phyloP scores from a whole-genome alignment of 1,139 yeast genomes.

The Diutina siamensis region DNA sequence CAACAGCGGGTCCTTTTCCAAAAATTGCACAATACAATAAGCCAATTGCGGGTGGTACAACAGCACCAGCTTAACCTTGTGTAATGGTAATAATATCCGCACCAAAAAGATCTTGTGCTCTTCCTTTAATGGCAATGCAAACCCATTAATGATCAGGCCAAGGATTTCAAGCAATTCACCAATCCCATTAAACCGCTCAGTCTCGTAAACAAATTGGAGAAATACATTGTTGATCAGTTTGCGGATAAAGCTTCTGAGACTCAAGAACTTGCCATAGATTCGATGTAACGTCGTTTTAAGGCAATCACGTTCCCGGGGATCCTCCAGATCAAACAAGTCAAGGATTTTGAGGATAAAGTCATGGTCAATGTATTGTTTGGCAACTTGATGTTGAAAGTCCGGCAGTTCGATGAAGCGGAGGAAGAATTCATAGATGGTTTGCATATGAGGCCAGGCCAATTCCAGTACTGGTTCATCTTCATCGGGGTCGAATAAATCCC shows the following conservation, averaged over 20 bases:
- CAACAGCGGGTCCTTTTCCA: conserved; percentile 83
- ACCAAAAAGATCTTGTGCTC: conserved; percentile 89
- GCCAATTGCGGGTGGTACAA: conserved; percentile 94
- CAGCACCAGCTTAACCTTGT: conserved; percentile 79
- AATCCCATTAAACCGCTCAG: conserved; percentile 91
- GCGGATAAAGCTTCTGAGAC: conserved; percentile 82
- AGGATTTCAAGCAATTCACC: conserved; percentile 90
- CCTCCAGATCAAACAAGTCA: conserved; percentile 92
- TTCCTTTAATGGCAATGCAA: conserved; percentile 92
- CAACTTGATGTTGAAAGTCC: conserved; percentile 86
- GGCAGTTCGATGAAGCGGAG: conserved; percentile 88
- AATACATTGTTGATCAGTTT: conserved; percentile 88
- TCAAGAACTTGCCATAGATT: conserved; percentile 88
- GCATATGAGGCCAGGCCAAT: conserved; percentile 99
- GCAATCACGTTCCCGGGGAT: conserved; percentile 91
- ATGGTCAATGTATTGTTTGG: conserved; percentile 90
- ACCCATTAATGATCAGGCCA: conserved; percentile 95
- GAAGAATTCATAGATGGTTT: conserved; percentile 88
- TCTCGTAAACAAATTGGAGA: conserved; percentile 86
- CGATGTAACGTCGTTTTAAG: conserved; percentile 90
- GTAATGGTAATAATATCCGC: conserved; percentile 85
- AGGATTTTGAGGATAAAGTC: conserved; percentile 69
- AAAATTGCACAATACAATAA: conserved; percentile 90
- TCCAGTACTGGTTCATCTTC: conserved; percentile 97
- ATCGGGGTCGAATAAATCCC: conserved; percentile 94